phyloP scores from a whole-genome alignment of 441 rosid species.

The Isatis lusitanica region DNA sequence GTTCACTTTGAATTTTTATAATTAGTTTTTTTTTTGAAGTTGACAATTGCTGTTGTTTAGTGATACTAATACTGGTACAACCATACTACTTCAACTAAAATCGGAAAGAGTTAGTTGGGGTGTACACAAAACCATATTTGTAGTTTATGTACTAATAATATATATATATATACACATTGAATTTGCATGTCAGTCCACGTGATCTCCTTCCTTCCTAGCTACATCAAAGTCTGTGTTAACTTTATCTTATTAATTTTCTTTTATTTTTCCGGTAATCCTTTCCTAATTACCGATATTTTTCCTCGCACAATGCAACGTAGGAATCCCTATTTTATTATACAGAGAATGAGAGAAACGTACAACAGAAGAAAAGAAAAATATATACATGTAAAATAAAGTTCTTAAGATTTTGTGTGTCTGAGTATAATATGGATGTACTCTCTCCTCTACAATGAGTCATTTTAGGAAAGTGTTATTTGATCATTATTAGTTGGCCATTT shows the following conservation, averaged over 20 bases:
- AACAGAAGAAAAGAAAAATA: background rate
- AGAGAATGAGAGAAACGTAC: background rate
- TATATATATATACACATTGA: conserved; percentile 27
- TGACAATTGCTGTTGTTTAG: background rate
- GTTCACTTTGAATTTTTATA: background rate
- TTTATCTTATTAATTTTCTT: conserved; percentile 15
- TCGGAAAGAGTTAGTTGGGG: conserved; percentile 33
- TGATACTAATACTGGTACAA: conserved; percentile 5
- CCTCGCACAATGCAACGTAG: background rate
- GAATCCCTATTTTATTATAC: background rate
- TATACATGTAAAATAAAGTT: background rate
- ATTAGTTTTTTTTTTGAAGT: background rate
- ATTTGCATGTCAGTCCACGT: conserved; percentile 40
- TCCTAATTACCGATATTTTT: background rate
- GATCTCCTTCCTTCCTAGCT: conserved; percentile 7
- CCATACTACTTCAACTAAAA: conserved; percentile 29
- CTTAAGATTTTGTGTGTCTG: background rate
- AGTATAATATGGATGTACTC: background rate
- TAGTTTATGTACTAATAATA: background rate
- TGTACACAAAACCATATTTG: conserved; percentile 23
- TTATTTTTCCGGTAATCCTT: background rate
- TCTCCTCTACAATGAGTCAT: background rate
- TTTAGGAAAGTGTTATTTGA: background rate
- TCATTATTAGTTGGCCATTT: background rate
- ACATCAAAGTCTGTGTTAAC: conserved; percentile 34